Evolutionary conservation across 2,329 filamentous ascomycete genomes (phyloP).

Genomic region (Neopestalotiopsis sp.): DNA sequence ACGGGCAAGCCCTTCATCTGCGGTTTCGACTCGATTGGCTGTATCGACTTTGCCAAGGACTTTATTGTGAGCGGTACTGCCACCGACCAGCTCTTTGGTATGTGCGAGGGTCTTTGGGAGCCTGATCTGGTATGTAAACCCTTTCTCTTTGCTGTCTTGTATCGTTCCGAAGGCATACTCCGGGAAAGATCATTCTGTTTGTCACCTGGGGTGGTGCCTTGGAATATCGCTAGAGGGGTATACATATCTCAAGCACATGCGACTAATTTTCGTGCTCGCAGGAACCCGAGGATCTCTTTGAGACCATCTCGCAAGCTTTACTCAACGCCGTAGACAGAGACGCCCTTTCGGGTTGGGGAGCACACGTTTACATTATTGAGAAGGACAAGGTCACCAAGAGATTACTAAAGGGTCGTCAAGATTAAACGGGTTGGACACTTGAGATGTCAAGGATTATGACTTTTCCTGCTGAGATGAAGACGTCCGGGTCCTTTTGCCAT

Average conservation of each 20-base stretch:
- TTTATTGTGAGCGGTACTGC: constrained; percentile 98
- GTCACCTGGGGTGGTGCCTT: neutral
- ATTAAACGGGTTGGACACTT: constrained; percentile 56
- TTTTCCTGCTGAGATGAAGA: neutral
- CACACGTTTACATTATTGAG: constrained; percentile 99
- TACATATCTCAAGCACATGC: neutral
- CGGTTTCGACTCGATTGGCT: constrained; percentile 98
- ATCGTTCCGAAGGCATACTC: neutral
- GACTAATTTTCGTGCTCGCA: constrained; percentile 38
- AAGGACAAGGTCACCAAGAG: constrained; percentile 99
- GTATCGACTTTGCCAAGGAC: constrained; percentile 99
- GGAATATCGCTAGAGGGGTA: neutral
- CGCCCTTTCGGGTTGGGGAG: constrained; percentile 96
- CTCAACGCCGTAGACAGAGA: constrained; percentile 97
- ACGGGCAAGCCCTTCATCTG: constrained; percentile 97
- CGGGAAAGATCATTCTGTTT: neutral
- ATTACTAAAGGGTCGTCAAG: constrained; percentile 96
- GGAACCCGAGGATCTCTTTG: constrained; percentile 94
- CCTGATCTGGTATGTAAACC: constrained; percentile 79
- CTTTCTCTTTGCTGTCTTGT: neutral
- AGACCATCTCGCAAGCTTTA: constrained; percentile 95
- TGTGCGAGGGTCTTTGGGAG: constrained; percentile 98
- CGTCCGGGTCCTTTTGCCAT: neutral
- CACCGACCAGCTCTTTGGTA: constrained; percentile 97
- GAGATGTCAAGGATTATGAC: neutral